Percentiles rank a stretch among this genome's conserved stretches.
phyloP scores from a whole-genome alignment of 768 basidiomycete species.

The Leccinum fibrillosum region DNA sequence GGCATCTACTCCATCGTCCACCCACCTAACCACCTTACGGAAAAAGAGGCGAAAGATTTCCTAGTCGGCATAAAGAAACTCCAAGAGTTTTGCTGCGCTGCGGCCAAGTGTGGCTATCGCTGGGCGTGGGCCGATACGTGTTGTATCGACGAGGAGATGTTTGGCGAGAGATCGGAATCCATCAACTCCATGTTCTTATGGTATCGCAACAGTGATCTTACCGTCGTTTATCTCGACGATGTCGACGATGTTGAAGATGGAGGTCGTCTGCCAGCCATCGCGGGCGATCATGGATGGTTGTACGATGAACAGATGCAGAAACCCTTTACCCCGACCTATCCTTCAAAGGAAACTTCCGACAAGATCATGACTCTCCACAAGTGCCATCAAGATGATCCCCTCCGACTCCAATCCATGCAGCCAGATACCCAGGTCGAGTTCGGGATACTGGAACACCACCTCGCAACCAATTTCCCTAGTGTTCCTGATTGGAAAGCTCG shows the following conservation, averaged over 20 bases:
- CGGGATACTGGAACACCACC: conserved; percentile 6
- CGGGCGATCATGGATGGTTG: conserved; percentile 10
- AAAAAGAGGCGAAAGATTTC: neutral
- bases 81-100: conserved; percentile 28
- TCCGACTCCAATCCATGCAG: conserved; percentile 5
- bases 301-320: conserved; percentile 13
- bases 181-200: conserved; percentile 30
- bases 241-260: conserved; percentile 19
- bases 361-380: conserved; percentile 10
- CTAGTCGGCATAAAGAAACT: conserved; percentile 17
- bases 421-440: conserved; percentile 26
- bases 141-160: conserved; percentile 25
- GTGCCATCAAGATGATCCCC: neutral
- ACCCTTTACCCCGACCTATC: conserved; percentile 9
- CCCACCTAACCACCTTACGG: neutral
- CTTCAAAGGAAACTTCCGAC: neutral
- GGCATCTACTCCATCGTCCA: conserved; percentile 20
- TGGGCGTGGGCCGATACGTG: conserved; percentile 32
- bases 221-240: conserved; percentile 29
- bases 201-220: conserved; percentile 25
- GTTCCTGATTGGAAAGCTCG: neutral
- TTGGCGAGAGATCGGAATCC: conserved; percentile 25
- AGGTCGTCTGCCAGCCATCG: conserved; percentile 10
- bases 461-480: conserved; percentile 6
- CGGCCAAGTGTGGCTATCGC: conserved; percentile 29